Evolutionary conservation across 73 alveolate genomes (phyloP).

Genomic region (Paramecium pentaurelia): DNA sequence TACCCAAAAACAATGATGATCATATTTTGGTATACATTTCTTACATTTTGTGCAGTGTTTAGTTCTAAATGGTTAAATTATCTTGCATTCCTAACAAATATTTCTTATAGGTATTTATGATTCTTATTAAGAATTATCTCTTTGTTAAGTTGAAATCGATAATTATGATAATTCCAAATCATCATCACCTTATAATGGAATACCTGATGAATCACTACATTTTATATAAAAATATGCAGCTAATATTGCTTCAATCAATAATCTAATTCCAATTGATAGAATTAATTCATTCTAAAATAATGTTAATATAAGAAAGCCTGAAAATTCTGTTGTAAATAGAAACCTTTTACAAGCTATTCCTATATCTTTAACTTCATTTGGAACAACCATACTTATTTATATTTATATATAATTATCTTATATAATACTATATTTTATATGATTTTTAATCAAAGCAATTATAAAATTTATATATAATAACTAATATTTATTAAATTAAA

Average conservation of each 20-base stretch:
- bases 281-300: neutral
- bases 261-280: neutral
- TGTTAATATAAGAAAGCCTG: neutral
- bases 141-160: neutral
- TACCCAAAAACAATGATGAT: constrained; percentile 87
- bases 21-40: constrained; percentile 74
- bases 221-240: neutral
- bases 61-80: constrained; percentile 68
- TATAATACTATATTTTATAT: neutral
- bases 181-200: neutral
- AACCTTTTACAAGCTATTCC: neutral
- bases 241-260: neutral
- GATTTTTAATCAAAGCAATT: neutral
- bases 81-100: constrained; percentile 65
- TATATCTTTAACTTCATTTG: neutral
- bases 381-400: neutral
- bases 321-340: neutral
- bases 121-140: neutral
- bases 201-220: neutral
- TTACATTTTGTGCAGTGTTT: constrained; percentile 77
- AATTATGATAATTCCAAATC: neutral
- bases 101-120: constrained; percentile 50
- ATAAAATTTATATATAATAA: too few relatives aligned
- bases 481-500: neutral
- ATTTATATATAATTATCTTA: neutral